These are phyloP conservation scores for Cladobotryum mycophilum DNA, from an alignment of 2,329 filamentous ascomycete genomes.

Conservation along the genomic window DNA sequence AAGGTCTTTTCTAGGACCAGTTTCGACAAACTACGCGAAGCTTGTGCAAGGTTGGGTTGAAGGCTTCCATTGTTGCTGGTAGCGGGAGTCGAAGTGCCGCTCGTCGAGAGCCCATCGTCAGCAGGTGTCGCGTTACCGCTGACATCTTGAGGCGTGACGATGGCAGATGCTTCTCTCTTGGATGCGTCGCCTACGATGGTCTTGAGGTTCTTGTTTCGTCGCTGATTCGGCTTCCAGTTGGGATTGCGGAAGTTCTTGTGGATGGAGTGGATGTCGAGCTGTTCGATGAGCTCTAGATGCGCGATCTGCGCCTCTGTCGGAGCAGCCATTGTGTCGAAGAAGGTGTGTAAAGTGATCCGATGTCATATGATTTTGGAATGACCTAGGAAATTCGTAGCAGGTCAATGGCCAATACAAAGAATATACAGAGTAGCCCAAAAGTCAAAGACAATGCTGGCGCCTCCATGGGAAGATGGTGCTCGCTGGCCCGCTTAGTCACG, in stretches of 20 bases:
- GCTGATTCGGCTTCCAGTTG: constrained; percentile 84
- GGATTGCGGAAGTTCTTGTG: constrained; percentile 87
- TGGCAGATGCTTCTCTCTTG: constrained; percentile 80
- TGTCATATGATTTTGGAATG: not conserved
- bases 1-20: constrained; percentile 82
- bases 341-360: not conserved
- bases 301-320: constrained; percentile 68
- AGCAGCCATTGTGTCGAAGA: constrained; percentile 40
- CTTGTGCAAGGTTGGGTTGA: constrained; percentile 76
- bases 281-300: constrained; percentile 80
- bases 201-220: constrained; percentile 98
- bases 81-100: constrained; percentile 52
- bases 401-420: not conserved
- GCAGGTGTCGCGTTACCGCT: constrained; percentile 68
- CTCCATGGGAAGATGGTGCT: not conserved
- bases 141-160: constrained; percentile 69
- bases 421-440: not conserved
- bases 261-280: constrained; percentile 82
- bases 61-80: constrained; percentile 32
- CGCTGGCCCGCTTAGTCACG: not conserved
- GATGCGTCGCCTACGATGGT: constrained; percentile 87
- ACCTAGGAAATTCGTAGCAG: not conserved
- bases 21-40: constrained; percentile 77
- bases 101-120: constrained; percentile 51
- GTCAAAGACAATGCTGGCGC: not conserved